Conservation (phyloP, 2,329 filamentous ascomycete species). For the Aspergillus hortae region DNA sequence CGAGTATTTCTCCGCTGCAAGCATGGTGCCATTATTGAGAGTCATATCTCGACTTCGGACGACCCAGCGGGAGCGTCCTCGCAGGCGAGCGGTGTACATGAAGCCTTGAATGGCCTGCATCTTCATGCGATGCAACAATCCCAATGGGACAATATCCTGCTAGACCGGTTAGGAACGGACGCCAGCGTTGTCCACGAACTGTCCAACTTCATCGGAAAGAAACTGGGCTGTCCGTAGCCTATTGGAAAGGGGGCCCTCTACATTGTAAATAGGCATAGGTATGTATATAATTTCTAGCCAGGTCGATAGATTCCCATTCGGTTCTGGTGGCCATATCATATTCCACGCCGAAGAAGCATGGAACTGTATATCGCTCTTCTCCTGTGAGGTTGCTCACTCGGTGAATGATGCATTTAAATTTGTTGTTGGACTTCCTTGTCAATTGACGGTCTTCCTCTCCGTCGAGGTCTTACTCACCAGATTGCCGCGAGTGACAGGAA, state of each 20-base stretch:
- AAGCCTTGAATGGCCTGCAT: conserved; percentile 36
- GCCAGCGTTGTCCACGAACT: conserved; percentile 19
- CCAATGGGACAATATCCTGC: conserved; percentile 26
- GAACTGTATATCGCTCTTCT: too few species aligned
- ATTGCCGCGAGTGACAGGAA: too few species aligned
- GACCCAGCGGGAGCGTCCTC: conserved; percentile 27
- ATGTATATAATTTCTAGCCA: too few species aligned
- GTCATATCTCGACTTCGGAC: conserved; percentile 36
- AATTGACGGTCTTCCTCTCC: too few species aligned
- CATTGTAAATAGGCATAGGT: not conserved
- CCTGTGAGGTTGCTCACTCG: too few species aligned
- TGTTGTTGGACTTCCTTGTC: too few species aligned
- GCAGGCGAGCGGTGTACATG: conserved; percentile 32
- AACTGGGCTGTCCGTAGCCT: conserved; percentile 18
- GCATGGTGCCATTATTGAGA: conserved; percentile 39
- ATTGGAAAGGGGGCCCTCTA: too few species aligned
- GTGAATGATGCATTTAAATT: too few species aligned
- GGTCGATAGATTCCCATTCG: too few species aligned
- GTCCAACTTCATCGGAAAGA: conserved; percentile 22
- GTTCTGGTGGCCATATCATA: too few species aligned
- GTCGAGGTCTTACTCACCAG: too few species aligned
- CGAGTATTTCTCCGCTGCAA: conserved; percentile 40
- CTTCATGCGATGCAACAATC: conserved; percentile 47
- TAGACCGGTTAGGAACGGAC: conserved; percentile 13
- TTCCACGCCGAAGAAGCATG: too few species aligned